Conservation (phyloP, 73 alveolate genomes). For the Paramecium sexaurelia region DNA sequence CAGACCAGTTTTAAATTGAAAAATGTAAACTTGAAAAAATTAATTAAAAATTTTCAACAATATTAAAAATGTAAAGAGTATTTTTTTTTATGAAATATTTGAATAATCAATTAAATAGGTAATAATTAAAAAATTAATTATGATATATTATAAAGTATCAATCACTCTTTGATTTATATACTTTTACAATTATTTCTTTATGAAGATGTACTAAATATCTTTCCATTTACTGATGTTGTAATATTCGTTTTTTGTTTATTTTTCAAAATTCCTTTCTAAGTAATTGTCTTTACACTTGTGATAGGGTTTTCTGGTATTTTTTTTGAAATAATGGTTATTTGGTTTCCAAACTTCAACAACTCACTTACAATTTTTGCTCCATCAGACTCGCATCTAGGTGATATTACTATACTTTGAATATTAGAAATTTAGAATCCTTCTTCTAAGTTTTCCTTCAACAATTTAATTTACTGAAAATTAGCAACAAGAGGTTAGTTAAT, state of each 20-base stretch:
- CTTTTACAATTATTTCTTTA: background rate
- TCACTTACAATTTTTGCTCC: background rate
- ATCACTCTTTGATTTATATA: background rate
- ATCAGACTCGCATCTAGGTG: background rate
- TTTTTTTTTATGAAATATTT: conserved; percentile 6
- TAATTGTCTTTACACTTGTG: background rate
- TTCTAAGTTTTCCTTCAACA: background rate
- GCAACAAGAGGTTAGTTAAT: background rate
- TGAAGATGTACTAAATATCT: background rate
- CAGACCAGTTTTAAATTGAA: background rate
- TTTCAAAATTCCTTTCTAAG: background rate
- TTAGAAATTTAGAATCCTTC: conserved; percentile 5
- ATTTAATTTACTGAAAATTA: background rate
- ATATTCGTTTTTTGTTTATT: background rate
- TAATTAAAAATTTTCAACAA: conserved; percentile 22
- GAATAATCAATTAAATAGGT: background rate
- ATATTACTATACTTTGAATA: background rate
- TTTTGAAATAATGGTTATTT: background rate
- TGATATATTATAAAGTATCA: no score
- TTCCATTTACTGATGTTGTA: background rate
- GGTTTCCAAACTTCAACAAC: background rate
- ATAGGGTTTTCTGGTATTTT: background rate
- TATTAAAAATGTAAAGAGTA: conserved; percentile 48
- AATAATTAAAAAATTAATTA: background rate
- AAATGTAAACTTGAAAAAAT: conserved; percentile 18